Base-by-base conservation (phyloP, 225 moss, liverwort and hornwort genomes). In the Pleurozium schreberi region DNA sequence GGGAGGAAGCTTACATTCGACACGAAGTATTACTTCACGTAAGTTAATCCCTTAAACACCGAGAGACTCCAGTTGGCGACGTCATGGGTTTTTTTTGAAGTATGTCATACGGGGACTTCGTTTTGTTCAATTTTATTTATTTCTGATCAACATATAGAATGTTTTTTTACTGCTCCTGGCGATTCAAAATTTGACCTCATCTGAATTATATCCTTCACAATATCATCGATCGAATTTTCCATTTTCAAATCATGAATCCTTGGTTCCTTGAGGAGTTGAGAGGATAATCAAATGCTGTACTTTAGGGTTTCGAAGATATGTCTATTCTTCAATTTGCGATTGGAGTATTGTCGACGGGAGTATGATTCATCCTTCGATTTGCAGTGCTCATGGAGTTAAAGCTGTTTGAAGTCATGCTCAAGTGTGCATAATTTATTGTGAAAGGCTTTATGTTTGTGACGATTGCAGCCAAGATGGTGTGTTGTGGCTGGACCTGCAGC, bases 381-480 rank as follows among this genome's bases (percentile, higher is more conserved):
- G 36, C 40, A 64, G 38, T 63, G 81, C 47, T 84, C 43, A n/a
- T 64, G 73, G 9, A 30, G 82, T 83, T 43, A 57, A 82, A 86
- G 47, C 18, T 45, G 42, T 53, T 26, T 3, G 50, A 49, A 50
- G 20, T 79, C 12, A 58, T 67, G 34, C 40, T 47, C 42, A 28
- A 40, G 8, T 42, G 69, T 69, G 87, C 31, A 28, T 30, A 61
- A 27, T 78, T 63, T 17, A 47, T 30, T 91, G 20, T 80, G 49
- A 89, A 59, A 70, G 12, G 67, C 50, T 31, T 71, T 20, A 28
- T 80, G 53, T 45, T 60, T 64, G 71, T 88, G 74, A 68, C 52
- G 66, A 20, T 90, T 85, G 91, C 94, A 97, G 98, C 75, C 98
- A 98, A 94, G 96, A 98, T 90, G 98, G 98, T 81, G 97, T 95